Conservation (phyloP, 805 yeast species). For the Nakazawaea anatomiae region DNA sequence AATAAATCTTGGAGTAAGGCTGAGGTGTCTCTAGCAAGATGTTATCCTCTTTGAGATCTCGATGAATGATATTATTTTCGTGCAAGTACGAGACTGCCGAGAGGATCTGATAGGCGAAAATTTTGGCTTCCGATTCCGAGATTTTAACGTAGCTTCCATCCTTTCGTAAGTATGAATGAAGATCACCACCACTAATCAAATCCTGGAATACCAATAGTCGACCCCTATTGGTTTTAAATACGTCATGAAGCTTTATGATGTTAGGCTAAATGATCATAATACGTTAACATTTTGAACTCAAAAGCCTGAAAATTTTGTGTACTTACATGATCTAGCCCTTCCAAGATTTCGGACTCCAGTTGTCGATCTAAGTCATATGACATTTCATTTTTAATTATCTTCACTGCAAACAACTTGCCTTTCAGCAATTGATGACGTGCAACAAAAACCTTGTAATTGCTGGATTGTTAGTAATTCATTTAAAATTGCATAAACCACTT, state of each 20-base stretch:
- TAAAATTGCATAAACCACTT: too few species aligned
- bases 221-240: conserved; percentile 18
- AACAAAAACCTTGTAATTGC: conserved; percentile 22
- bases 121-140: conserved; percentile 48
- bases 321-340: conserved; percentile 33
- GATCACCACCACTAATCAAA: conserved; percentile 50
- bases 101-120: conserved; percentile 51
- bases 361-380: conserved; percentile 11
- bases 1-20: conserved; percentile 44
- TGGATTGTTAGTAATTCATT: too few species aligned
- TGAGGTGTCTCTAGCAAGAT: conserved; percentile 48
- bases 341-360: conserved; percentile 36
- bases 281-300: not conserved
- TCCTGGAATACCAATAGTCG: conserved; percentile 42
- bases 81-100: conserved; percentile 54
- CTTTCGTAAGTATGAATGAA: conserved; percentile 46
- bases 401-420: conserved; percentile 40
- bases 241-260: conserved; percentile 38
- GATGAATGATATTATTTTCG: conserved; percentile 47
- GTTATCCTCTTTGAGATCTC: conserved; percentile 66
- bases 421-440: conserved; percentile 21
- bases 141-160: conserved; percentile 34
- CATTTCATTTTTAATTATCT: conserved; percentile 29
- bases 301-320: too few species aligned
- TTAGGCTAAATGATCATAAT: conserved; percentile 30